These are phyloP conservation scores for Lactarius evosmus DNA, from an alignment of 768 basidiomycete genomes.

Conservation along the genomic window DNA sequence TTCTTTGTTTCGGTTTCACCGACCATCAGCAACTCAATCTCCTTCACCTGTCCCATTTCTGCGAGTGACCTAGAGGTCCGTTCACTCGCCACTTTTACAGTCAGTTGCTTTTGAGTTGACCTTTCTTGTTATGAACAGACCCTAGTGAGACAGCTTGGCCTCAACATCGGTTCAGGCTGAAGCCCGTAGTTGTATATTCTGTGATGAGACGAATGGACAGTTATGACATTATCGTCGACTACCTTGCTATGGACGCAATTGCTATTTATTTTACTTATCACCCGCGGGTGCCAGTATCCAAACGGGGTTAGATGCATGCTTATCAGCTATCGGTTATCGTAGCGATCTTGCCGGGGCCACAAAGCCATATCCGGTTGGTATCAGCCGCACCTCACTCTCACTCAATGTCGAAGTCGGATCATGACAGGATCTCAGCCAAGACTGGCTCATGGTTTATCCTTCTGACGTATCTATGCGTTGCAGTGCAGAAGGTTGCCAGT, in stretches of 20 bases:
- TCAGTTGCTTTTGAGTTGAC: background rate
- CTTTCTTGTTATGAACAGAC: background rate
- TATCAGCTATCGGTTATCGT: background rate
- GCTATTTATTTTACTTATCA: background rate
- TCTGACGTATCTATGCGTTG: background rate
- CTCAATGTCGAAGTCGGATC: no score
- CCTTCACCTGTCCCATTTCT: conserved; percentile 62
- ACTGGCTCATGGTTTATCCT: background rate
- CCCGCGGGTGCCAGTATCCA: background rate
- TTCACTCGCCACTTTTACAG: background rate
- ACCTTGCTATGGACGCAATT: background rate
- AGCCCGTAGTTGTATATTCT: background rate
- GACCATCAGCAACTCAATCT: conserved; percentile 56
- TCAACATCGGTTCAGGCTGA: background rate
- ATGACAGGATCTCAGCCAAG: background rate
- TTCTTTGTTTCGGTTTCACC: conserved; percentile 66
- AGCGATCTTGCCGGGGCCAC: background rate
- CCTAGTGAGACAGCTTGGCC: background rate
- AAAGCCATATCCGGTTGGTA: background rate
- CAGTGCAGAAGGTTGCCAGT: no score
- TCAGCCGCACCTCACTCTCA: no score
- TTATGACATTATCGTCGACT: conserved; percentile 1
- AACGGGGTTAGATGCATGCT: background rate
- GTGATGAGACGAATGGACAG: background rate
- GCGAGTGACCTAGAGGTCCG: conserved; percentile 36